phyloP scores from a whole-genome alignment of 2,329 filamentous ascomycete species.

The Hypocreales sp. region DNA sequence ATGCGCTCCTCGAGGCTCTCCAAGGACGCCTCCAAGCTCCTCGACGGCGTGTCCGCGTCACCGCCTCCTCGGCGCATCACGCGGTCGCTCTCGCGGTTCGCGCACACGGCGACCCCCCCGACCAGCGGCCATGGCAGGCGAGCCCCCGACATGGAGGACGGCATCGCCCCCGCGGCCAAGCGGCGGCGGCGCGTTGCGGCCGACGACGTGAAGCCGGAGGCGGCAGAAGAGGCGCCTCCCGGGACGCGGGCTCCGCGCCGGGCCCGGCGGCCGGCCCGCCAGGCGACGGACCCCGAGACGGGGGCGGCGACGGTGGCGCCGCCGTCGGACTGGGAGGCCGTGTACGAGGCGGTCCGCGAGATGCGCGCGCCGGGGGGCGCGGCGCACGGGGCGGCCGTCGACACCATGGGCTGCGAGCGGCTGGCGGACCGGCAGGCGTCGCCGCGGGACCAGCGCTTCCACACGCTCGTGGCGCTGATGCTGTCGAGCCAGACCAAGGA shows the following conservation, averaged over 20 bases:
- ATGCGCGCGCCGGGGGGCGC: constrained; percentile 49
- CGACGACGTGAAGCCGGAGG: constrained; percentile 23
- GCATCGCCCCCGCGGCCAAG: constrained; percentile 15
- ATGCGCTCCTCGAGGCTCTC: constrained; percentile 46
- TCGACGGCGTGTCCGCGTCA: constrained; percentile 19
- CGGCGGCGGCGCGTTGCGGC: constrained; percentile 12
- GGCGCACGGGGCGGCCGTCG: constrained; percentile 67
- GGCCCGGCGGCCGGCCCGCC: constrained; percentile 31
- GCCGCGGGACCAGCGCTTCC: constrained; percentile 52
- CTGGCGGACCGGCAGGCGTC: constrained; percentile 41
- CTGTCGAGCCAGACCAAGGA: constrained; percentile 88
- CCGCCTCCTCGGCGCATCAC: constrained; percentile 28
- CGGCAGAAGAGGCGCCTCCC: constrained; percentile 12
- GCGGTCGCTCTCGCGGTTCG: constrained; percentile 32
- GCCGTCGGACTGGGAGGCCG: constrained; percentile 67
- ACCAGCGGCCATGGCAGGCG: constrained; percentile 3
- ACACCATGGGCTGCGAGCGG: constrained; percentile 91
- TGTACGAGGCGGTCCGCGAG: constrained; percentile 61
- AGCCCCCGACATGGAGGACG: constrained; percentile 42
- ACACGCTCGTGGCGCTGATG: constrained; percentile 81
- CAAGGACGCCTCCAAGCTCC: constrained; percentile 40
- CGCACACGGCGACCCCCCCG: constrained; percentile 14
- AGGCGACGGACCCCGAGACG: constrained; percentile 22
- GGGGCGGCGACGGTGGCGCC: constrained; percentile 30
- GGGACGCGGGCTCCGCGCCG: constrained; percentile 13